A percentile compares a stretch with the other conserved stretches of the same genome.
phyloP scores from a whole-genome alignment of 495 filamentous ascomycete species.

The Aspergillus saccharolyticus region DNA sequence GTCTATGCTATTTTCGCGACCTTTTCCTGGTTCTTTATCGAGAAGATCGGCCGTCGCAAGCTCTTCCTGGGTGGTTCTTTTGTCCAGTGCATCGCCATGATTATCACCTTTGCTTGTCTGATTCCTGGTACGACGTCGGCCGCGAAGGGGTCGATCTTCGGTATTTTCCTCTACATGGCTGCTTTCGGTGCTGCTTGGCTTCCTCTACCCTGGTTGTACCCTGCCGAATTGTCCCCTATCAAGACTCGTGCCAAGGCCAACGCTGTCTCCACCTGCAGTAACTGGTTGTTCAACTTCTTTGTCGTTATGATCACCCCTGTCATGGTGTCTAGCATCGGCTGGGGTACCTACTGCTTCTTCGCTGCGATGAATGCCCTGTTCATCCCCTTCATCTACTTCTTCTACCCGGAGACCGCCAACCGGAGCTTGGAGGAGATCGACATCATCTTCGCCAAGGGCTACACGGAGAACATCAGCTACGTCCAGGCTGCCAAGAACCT shows the following conservation, averaged over 20 bases:
- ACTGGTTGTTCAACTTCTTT: conserved; percentile 79
- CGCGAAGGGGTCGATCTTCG: conserved; percentile 68
- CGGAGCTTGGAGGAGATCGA: conserved; percentile 77
- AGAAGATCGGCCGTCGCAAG: conserved; percentile 69
- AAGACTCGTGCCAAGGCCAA: conserved; percentile 71
- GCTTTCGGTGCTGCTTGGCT: conserved; percentile 74
- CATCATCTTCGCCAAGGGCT: conserved; percentile 75
- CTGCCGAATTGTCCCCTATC: conserved; percentile 70
- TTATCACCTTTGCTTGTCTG: conserved; percentile 67
- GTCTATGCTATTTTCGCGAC: conserved; percentile 75
- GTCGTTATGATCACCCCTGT: conserved; percentile 79
- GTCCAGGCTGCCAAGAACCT: conserved; percentile 66
- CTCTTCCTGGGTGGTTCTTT: conserved; percentile 68
- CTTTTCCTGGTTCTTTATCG: conserved; percentile 80
- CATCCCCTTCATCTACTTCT: conserved; percentile 70
- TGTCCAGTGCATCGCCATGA: conserved; percentile 66
- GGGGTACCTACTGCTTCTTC: conserved; percentile 80
- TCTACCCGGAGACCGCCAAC: conserved; percentile 68
- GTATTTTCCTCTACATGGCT: conserved; percentile 75
- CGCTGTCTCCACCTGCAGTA: conserved; percentile 67
- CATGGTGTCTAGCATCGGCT: conserved; percentile 61
- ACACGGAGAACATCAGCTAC: conserved; percentile 67
- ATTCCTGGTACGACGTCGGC: conserved; percentile 50
- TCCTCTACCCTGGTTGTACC: conserved; percentile 51
- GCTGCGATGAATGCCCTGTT: conserved; percentile 64